Evolutionary conservation across 2,329 filamentous ascomycete species (phyloP), one percentile per base, ranked within the genome.

Genomic region (Cordyceps fumosorosea): DNA sequence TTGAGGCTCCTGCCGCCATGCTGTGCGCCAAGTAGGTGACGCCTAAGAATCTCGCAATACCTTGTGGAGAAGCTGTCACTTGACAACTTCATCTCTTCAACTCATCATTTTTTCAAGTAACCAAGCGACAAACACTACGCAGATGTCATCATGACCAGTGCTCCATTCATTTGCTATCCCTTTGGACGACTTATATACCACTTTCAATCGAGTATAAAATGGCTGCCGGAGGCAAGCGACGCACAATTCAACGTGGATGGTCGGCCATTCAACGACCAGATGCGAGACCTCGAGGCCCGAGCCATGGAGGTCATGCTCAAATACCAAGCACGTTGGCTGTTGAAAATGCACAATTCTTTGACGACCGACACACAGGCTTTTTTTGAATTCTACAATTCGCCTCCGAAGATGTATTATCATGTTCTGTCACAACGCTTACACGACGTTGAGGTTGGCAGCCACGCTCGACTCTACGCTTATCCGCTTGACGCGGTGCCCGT

Each of bases 391-490:
- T 37, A 12, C 34, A 14, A 10, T 3, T 37, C 11, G 11, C 34
- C 12, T 37, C 34, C 34, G 3, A 37, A 3, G 12, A 37, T 12
- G 34, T 14, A 12, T 37, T 14, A 37, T 37, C 34, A 37, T 3
- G 34, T 37, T 10, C 6, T 37, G 11, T 37, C 68, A 44, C 75
- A 70, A 62, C 76, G 84, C 53, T 72, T 85, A n/a, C 74, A 82
- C 42, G 83, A 89, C 62, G 73, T 89, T 18, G 73, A 85, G 5
- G 76, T 78, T 8, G 74, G 89, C 16, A 83, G 88, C 0, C 85
- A 86, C 61, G 77, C 83, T 48, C 88, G 86, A 66, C 84, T 93
- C 64, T 89, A 93, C 67, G 81, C 87, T 4, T 91, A 84, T 64
- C 81, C 85, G 1, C 92, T 85, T 71, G 83, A 82, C 64, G 79